These are phyloP conservation scores for Grosmannia serpens DNA, from an alignment of 2,329 filamentous ascomycete genomes.

Conservation along the genomic window DNA sequence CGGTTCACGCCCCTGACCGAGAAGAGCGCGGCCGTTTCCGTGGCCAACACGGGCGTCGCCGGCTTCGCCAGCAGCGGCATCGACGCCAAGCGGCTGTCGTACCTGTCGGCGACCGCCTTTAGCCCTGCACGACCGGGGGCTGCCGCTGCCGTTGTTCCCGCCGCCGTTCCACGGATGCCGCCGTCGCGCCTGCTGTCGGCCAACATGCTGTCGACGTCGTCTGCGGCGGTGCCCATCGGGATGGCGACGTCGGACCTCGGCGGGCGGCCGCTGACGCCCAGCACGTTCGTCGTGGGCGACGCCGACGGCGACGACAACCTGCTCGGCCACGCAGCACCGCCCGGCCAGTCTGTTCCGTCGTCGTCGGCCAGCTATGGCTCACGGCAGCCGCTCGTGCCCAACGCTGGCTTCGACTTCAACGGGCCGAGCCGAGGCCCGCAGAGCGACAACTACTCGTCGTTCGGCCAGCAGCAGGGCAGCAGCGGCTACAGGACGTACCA, in stretches of 20 bases:
- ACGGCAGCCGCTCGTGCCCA: neutral
- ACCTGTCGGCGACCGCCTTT: neutral
- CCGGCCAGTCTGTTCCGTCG: neutral
- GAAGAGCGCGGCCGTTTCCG: neutral
- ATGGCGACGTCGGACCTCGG: neutral
- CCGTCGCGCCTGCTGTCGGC: neutral
- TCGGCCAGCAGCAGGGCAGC: neutral
- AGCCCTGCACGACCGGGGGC: neutral
- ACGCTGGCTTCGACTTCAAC: neutral
- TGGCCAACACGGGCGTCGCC: neutral
- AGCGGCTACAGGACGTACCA: neutral
- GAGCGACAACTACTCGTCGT: neutral
- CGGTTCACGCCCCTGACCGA: conserved; percentile 20
- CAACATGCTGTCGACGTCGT: conserved; percentile 1
- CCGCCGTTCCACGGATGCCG: neutral
- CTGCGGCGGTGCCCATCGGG: conserved; percentile 4
- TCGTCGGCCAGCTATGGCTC: neutral
- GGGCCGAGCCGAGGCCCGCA: neutral
- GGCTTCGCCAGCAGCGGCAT: neutral
- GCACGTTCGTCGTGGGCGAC: neutral
- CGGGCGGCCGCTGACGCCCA: neutral
- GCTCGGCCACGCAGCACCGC: neutral
- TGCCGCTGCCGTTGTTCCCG: neutral
- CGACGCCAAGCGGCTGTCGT: neutral
- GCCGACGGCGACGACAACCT: neutral